Conservation (phyloP, 306 rosid species). For the Gastrolobium bilobum region DNA sequence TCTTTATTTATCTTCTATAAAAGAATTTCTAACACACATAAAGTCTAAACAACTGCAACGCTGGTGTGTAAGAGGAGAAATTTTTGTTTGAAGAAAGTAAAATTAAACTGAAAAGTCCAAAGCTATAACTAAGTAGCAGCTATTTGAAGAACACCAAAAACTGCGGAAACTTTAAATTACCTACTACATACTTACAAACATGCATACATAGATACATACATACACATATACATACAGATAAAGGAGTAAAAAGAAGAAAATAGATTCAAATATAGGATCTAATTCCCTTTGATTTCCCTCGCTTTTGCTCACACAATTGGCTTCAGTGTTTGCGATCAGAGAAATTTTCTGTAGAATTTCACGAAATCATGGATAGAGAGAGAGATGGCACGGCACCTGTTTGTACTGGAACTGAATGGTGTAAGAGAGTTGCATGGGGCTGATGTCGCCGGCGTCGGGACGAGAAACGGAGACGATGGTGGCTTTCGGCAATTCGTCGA, state of each 20-base stretch:
- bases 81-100: conserved; percentile 3
- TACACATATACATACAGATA: background rate
- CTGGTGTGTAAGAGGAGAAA: conserved; percentile 30
- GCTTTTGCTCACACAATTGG: conserved; percentile 39
- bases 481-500: conserved; percentile 89
- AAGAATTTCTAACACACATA: conserved; percentile 19
- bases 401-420: conserved; percentile 86
- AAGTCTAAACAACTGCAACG: conserved; percentile 33
- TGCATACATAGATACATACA: background rate
- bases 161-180: conserved; percentile 13
- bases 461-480: conserved; percentile 88
- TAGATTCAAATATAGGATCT: conserved; percentile 33
- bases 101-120: conserved; percentile 29
- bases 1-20: background rate
- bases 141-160: conserved; percentile 31
- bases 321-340: conserved; percentile 35
- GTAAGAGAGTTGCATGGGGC: conserved; percentile 94
- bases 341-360: background rate
- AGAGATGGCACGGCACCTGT: conserved; percentile 60
- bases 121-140: conserved; percentile 23
- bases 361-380: conserved; percentile 25
- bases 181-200: conserved; percentile 4
- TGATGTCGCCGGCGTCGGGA: conserved; percentile 90
- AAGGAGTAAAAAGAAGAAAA: conserved; percentile 1
- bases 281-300: background rate